Conservation (phyloP, 768 basidiomycete species). For the Tephrocybe sp. region DNA sequence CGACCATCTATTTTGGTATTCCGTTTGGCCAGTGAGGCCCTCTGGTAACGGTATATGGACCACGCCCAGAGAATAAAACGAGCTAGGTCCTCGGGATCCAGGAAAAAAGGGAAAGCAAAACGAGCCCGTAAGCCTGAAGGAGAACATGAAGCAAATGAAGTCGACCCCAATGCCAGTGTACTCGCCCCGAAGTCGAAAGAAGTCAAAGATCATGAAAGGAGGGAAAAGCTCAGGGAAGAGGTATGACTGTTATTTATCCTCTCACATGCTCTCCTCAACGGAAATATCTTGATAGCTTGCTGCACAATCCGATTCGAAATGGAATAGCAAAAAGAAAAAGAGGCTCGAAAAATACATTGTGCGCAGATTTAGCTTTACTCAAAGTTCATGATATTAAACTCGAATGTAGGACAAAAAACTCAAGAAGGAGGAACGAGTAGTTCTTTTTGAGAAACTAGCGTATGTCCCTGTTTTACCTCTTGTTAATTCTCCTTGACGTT, state of each 20-base stretch:
- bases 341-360: slow-evolving; percentile 92
- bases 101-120: slow-evolving; percentile 60
- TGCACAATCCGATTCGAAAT: slow-evolving; percentile 63
- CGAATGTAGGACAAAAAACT: slow-evolving; percentile 79
- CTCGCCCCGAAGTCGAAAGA: slow-evolving; percentile 58
- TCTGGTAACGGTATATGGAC: too few species aligned
- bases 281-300: slow-evolving; percentile 34
- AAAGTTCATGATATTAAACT: slow-evolving; percentile 3
- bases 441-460: slow-evolving; percentile 82
- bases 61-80: slow-evolving; percentile 45
- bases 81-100: slow-evolving; percentile 57
- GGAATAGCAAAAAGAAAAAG: slow-evolving; percentile 85
- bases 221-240: slow-evolving; percentile 61
- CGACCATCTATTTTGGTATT: too few species aligned
- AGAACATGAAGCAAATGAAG: slow-evolving; percentile 19
- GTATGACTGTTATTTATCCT: slow-evolving; percentile 30
- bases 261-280: slow-evolving; percentile 3
- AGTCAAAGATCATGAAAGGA: slow-evolving; percentile 59
- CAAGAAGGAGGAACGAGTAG: slow-evolving; percentile 81
- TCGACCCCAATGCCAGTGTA: slow-evolving; percentile 62
- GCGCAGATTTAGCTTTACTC: slow-evolving; percentile 23
- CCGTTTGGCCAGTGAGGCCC: too few species aligned
- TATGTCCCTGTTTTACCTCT: slow-evolving; percentile 36
- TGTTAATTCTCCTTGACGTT: slow-evolving; percentile 21
- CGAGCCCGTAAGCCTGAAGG: slow-evolving; percentile 19